Percentiles rank a stretch among this genome's conserved stretches.
phyloP scores from a whole-genome alignment of 352 stramenopile species.

The Phytophthora meadii region DNA sequence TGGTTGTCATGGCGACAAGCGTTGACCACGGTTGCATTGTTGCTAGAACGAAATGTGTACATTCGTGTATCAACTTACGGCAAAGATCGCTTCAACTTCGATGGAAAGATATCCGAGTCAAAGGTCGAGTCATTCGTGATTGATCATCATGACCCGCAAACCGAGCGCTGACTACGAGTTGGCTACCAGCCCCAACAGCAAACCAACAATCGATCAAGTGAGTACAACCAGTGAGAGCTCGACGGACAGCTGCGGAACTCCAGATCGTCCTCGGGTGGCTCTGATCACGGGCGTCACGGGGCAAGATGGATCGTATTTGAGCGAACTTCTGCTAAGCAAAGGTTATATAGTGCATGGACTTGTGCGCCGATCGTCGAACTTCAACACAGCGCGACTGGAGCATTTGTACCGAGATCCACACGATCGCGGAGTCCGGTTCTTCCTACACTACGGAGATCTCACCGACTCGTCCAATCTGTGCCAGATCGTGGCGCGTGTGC shows the following conservation, averaged over 20 bases:
- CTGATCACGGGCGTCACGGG: conserved; percentile 99
- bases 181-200: conserved; percentile 1
- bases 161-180: conserved; percentile 1
- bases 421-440: conserved; percentile 93
- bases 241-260: conserved; percentile 12
- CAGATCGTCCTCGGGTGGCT: conserved; percentile 57
- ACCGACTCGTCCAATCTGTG: conserved; percentile 98
- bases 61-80: background rate
- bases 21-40: background rate
- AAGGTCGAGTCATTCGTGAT: conserved; percentile 19
- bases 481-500: conserved; percentile 94
- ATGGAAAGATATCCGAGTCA: conserved; percentile 33
- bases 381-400: conserved; percentile 99
- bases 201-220: conserved; percentile 20
- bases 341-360: conserved; percentile 96
- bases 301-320: conserved; percentile 99
- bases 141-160: conserved; percentile 13
- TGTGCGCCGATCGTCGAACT: conserved; percentile 97
- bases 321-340: conserved; percentile 97
- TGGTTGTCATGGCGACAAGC: background rate
- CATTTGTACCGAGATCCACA: conserved; percentile 97
- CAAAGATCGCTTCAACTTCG: conserved; percentile 26
- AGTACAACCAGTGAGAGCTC: conserved; percentile 28
- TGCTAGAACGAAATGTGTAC: no score
- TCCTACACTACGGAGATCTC: conserved; percentile 99